phyloP scores from a whole-genome alignment of 208 protist genomes.

The Endotrypanum monterogeii region DNA sequence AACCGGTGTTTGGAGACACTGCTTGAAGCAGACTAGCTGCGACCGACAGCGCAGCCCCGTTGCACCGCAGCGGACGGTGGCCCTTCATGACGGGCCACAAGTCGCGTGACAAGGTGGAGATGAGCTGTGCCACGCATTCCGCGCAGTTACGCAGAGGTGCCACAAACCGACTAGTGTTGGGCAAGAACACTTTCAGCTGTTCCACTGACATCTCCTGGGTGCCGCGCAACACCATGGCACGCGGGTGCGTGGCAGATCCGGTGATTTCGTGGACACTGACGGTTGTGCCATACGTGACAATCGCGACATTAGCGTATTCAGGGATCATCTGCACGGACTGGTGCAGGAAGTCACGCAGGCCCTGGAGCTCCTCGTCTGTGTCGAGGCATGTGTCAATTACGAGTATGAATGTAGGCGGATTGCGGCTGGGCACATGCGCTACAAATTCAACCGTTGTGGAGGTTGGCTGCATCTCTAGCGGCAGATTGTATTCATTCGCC shows the following conservation, averaged over 20 bases:
- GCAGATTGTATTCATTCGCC: constrained; percentile 82
- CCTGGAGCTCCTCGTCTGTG: constrained; percentile 92
- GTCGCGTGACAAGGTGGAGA: constrained; percentile 95
- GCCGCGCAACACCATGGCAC: constrained; percentile 82
- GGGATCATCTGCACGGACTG: constrained; percentile 94
- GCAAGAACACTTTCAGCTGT: constrained; percentile 49
- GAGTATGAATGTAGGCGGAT: constrained; percentile 91
- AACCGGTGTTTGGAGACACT: constrained; percentile 88
- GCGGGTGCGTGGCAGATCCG: constrained; percentile 73
- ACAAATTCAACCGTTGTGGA: constrained; percentile 95
- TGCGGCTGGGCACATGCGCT: constrained; percentile 45
- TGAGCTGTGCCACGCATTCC: constrained; percentile 80
- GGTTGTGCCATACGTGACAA: constrained; percentile 98
- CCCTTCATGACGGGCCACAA: constrained; percentile 94
- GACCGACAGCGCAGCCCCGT: constrained; percentile 96
- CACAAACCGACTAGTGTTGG: constrained; percentile 68
- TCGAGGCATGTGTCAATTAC: constrained; percentile 98
- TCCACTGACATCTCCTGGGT: constrained; percentile 73
- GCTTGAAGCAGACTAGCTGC: constrained; percentile 95
- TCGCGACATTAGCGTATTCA: constrained; percentile 90
- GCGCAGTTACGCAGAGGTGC: constrained; percentile 69
- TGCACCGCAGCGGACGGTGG: constrained; percentile 95
- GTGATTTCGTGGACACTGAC: constrained; percentile 91
- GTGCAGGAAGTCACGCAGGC: constrained; percentile 94
- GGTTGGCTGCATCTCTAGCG: constrained; percentile 30